Percentiles rank a stretch among this genome's conserved stretches.
Conservation (phyloP, 495 filamentous ascomycete species). For the Viridothelium virens region DNA sequence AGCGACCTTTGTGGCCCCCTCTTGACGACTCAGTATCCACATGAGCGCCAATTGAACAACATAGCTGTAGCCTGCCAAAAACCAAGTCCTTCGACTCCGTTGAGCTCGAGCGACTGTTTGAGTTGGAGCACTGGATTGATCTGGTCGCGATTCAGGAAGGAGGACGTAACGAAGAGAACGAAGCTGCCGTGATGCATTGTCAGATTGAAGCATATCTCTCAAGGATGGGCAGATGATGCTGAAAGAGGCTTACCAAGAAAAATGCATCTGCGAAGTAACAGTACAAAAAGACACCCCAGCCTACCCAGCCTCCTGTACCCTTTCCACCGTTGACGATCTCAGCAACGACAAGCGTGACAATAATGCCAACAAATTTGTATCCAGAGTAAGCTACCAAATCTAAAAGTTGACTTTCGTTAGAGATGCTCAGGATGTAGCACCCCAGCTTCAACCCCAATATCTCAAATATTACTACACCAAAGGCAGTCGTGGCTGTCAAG, state of each 20-base stretch:
- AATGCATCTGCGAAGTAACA: slow-evolving; percentile 91
- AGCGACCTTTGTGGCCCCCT: slow-evolving; percentile 11
- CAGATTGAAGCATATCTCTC: background rate
- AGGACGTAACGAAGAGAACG: slow-evolving; percentile 93
- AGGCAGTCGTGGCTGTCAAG: slow-evolving; percentile 73
- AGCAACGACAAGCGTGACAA: slow-evolving; percentile 69
- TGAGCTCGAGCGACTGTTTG: slow-evolving; percentile 77
- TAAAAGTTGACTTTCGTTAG: slow-evolving; percentile 75
- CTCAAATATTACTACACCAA: slow-evolving; percentile 75
- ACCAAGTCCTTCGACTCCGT: slow-evolving; percentile 84
- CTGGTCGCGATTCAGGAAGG: slow-evolving; percentile 47
- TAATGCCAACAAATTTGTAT: slow-evolving; percentile 98
- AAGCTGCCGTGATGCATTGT: slow-evolving; percentile 48
- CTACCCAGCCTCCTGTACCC: slow-evolving; percentile 76
- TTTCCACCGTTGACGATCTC: slow-evolving; percentile 67
- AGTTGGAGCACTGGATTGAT: slow-evolving; percentile 49
- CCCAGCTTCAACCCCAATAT: slow-evolving; percentile 84
- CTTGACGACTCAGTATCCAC: slow-evolving; percentile 72
- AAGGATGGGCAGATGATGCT: slow-evolving; percentile 4
- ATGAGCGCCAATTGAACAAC: slow-evolving; percentile 89
- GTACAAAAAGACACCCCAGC: slow-evolving; percentile 83
- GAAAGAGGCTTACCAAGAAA: slow-evolving; percentile 62
- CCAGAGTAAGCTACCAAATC: slow-evolving; percentile 93
- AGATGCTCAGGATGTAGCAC: slow-evolving; percentile 86
- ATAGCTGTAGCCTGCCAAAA: slow-evolving; percentile 92